Conservation (phyloP, 257 asterid species). For the Thymus mandschuricus region DNA sequence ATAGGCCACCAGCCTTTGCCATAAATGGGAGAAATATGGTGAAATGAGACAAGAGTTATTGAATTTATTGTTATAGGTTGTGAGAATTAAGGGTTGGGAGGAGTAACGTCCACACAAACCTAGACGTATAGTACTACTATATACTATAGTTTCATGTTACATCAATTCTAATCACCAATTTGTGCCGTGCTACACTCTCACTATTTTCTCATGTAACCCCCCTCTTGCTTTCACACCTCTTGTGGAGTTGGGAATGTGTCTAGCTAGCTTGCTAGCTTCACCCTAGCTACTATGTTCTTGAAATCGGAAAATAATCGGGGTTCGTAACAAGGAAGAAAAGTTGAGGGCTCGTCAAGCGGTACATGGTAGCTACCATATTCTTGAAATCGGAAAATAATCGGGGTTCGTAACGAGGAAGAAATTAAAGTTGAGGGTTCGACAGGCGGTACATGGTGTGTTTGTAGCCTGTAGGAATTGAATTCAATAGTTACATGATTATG, state of each 20-base stretch:
- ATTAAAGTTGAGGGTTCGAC: no score
- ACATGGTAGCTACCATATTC: no score
- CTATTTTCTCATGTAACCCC: no score
- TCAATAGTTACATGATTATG: no score
- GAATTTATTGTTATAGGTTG: slow-evolving; percentile 16
- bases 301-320: no score
- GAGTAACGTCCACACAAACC: slow-evolving; percentile 6
- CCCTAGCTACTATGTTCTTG: no score
- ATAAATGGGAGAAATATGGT: slow-evolving; percentile 17
- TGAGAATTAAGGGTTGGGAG: neutral
- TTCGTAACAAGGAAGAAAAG: no score
- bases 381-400: no score
- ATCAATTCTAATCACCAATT: neutral
- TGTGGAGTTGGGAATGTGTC: neutral
- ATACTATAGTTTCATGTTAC: neutral
- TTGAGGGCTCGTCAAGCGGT: no score
- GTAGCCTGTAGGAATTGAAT: no score
- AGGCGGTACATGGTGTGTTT: no score
- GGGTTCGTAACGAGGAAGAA: no score
- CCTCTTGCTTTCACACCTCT: neutral
- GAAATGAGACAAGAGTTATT: slow-evolving; percentile 11
- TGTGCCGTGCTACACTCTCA: slow-evolving; percentile 1
- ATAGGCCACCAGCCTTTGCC: slow-evolving; percentile 21
- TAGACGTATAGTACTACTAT: neutral
- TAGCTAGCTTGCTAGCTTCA: neutral